A percentile compares a stretch with the other conserved stretches of the same genome.
Evolutionary conservation across 805 yeast genomes (phyloP).

Genomic region (Starmera pachycereana): DNA sequence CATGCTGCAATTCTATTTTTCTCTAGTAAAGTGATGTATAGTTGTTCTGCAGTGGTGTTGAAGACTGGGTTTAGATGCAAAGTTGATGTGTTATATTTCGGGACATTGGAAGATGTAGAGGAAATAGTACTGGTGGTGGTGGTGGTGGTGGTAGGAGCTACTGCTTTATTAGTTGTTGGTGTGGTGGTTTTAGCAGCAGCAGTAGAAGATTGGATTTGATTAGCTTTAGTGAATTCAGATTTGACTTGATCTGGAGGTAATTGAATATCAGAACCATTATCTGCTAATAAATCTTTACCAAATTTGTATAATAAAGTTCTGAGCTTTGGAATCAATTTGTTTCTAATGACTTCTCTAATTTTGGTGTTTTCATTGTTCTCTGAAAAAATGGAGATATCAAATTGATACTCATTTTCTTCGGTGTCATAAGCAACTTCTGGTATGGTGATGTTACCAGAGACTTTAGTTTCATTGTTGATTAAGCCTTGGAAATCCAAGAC

Average conservation of each 20-base stretch:
- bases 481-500: constrained; percentile 48
- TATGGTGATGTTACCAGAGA: constrained; percentile 64
- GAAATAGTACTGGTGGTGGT: constrained; percentile 2
- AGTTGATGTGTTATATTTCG: constrained; percentile 73
- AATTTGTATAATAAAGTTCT: constrained; percentile 51
- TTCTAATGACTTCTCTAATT: constrained; percentile 38
- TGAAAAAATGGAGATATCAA: constrained; percentile 56
- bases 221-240: constrained; percentile 43
- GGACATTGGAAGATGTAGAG: constrained; percentile 21
- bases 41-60: constrained; percentile 80
- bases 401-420: constrained; percentile 76
- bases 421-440: constrained; percentile 96
- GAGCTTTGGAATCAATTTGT: constrained; percentile 56
- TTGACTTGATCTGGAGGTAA: constrained; percentile 57
- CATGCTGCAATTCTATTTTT: constrained; percentile 80
- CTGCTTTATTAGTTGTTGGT: constrained; percentile 6
- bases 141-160: background rate
- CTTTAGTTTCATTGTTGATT: constrained; percentile 26
- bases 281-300: constrained; percentile 65
- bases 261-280: constrained; percentile 83
- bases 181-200: constrained; percentile 6
- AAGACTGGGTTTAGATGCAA: constrained; percentile 70
- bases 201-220: constrained; percentile 25
- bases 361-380: constrained; percentile 43
- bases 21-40: constrained; percentile 68